These are phyloP conservation scores for Vachellia pachyceras DNA, from an alignment of 306 rosid genomes.

Conservation along the genomic window DNA sequence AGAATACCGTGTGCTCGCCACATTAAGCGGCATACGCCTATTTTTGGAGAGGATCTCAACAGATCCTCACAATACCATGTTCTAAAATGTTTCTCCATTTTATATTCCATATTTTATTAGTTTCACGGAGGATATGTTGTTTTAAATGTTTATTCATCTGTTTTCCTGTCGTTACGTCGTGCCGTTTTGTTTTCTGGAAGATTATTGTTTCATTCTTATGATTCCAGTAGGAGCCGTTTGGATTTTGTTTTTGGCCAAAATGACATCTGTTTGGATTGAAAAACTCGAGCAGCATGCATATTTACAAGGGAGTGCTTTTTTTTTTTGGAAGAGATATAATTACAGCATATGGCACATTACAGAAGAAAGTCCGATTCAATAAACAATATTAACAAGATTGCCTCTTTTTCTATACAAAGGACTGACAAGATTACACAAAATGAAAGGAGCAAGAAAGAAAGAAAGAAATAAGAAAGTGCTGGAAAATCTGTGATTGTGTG, in stretches of 20 bases:
- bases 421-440: neutral
- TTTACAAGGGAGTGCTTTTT: neutral
- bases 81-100: neutral
- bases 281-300: neutral
- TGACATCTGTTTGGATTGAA: neutral
- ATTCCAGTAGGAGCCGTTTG: too few species aligned
- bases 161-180: too few species aligned
- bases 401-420: neutral
- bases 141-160: too few species aligned
- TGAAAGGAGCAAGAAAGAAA: neutral
- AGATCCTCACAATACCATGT: neutral
- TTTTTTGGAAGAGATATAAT: neutral
- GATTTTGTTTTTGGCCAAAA: too few species aligned
- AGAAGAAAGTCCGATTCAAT: neutral
- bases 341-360: neutral
- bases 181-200: too few species aligned
- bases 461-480: neutral
- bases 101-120: too few species aligned
- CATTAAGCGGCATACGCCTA: slow-evolving; percentile 30
- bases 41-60: neutral
- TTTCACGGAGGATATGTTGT: too few species aligned
- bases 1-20: slow-evolving; percentile 56
- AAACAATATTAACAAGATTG: neutral
- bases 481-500: neutral
- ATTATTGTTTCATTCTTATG: too few species aligned